Percentiles rank a stretch among this genome's conserved stretches.
Evolutionary conservation across 1,284 basidiomycete species (phyloP).

Genomic region (Malassezia sp.): DNA sequence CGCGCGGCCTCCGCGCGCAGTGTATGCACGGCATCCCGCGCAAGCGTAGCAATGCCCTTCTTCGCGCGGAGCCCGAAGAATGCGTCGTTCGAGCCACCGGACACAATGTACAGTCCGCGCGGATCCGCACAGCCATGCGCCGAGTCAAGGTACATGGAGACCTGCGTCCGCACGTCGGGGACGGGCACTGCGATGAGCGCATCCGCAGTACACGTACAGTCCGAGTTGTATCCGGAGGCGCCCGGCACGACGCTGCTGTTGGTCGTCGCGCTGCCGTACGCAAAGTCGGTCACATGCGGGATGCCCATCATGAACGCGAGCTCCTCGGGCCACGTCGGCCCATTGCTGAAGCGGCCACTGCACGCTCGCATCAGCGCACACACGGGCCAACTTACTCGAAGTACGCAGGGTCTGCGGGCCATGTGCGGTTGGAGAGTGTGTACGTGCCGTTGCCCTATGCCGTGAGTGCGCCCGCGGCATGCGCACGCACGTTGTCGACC

Average conservation of each 20-base stretch:
- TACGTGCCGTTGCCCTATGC: constrained; percentile 23
- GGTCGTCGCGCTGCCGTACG: constrained; percentile 24
- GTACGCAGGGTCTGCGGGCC: constrained; percentile 22
- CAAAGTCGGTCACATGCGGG: constrained; percentile 13
- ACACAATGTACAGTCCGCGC: constrained; percentile 15
- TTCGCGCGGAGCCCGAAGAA: constrained; percentile 8
- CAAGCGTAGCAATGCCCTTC: background rate
- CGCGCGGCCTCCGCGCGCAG: background rate
- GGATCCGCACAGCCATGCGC: background rate
- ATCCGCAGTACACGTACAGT: background rate
- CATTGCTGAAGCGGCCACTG: constrained; percentile 23
- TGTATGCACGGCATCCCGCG: background rate
- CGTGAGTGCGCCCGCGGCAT: background rate
- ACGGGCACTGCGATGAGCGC: constrained; percentile 14
- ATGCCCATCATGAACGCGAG: constrained; percentile 14
- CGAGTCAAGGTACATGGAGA: constrained; percentile 9
- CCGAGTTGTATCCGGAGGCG: constrained; percentile 16
- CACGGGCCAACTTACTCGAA: background rate
- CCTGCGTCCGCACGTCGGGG: constrained; percentile 15
- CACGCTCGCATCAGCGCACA: background rate
- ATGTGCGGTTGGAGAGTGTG: constrained; percentile 19
- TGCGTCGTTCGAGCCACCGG: constrained; percentile 18
- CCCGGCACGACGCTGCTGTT: constrained; percentile 19
- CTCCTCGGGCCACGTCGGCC: constrained; percentile 21
- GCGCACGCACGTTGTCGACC: constrained; percentile 16